These are phyloP conservation scores for Xylona heveae DNA, from an alignment of 495 filamentous ascomycete genomes.

Conservation along the genomic window DNA sequence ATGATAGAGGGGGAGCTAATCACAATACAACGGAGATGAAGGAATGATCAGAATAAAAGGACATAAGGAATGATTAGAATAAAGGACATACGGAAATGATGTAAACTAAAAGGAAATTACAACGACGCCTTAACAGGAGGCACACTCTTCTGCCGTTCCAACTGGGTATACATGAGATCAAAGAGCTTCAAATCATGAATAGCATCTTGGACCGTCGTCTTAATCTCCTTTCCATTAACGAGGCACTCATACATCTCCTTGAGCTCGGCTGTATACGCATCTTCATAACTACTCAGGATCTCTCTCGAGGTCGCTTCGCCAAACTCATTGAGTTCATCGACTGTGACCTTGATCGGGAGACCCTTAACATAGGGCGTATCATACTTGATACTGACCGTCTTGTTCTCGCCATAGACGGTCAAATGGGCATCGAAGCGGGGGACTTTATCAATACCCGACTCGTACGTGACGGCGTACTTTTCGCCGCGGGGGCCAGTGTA, in stretches of 20 bases:
- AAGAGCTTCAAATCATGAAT: constrained; percentile 25
- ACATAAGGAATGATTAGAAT: too few species aligned
- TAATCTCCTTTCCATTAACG: constrained; percentile 17
- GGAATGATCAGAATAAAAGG: too few species aligned
- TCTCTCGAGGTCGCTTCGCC: constrained; percentile 16
- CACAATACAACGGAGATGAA: too few species aligned
- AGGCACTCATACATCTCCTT: constrained; percentile 25
- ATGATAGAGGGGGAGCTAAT: too few species aligned
- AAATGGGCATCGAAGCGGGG: constrained; percentile 35
- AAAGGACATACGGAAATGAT: too few species aligned
- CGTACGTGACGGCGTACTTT: constrained; percentile 29
- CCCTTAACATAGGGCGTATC: constrained; percentile 29
- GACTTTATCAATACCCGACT: constrained; percentile 29
- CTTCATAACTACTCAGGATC: constrained; percentile 23
- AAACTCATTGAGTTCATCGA: constrained; percentile 22
- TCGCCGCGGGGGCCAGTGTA: constrained; percentile 8
- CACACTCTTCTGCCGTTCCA: background rate
- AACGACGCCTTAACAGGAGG: too few species aligned
- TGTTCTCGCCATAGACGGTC: constrained; percentile 26
- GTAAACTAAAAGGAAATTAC: too few species aligned
- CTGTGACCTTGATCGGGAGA: constrained; percentile 23
- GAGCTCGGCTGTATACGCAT: constrained; percentile 29
- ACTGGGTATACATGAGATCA: constrained; percentile 11
- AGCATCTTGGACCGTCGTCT: constrained; percentile 29
- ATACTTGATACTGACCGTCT: constrained; percentile 26